Percentiles rank a stretch among this genome's conserved stretches.
These are phyloP conservation scores for Marsdenia floribunda DNA, from an alignment of 257 asterid genomes.

Conservation along the genomic window DNA sequence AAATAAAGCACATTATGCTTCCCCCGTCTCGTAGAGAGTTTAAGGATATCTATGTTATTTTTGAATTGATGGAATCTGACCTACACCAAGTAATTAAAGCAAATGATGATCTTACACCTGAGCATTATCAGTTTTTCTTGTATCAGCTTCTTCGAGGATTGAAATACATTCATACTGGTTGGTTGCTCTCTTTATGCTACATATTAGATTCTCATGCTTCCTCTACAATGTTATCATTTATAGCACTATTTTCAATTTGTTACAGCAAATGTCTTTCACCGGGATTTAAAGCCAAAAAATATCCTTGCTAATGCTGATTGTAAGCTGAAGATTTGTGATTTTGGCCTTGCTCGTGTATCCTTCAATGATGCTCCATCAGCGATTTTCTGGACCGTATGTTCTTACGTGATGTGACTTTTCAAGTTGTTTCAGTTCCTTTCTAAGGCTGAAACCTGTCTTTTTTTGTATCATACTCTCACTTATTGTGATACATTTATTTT, in stretches of 20 bases:
- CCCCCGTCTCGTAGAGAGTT: slow-evolving; percentile 97
- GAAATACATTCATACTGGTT: slow-evolving; percentile 83
- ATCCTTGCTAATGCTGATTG: slow-evolving; percentile 97
- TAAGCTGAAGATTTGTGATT: slow-evolving; percentile 95
- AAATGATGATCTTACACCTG: slow-evolving; percentile 84
- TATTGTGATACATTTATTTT: slow-evolving; percentile 12
- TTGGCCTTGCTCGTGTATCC: slow-evolving; percentile 94
- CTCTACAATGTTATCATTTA: background rate
- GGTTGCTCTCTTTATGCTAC: slow-evolving; percentile 9
- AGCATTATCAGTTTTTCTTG: slow-evolving; percentile 84
- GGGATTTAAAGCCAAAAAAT: slow-evolving; percentile 93
- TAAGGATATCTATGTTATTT: slow-evolving; percentile 80
- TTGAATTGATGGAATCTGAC: slow-evolving; percentile 96
- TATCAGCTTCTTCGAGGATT: slow-evolving; percentile 94
- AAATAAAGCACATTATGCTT: slow-evolving; percentile 90
- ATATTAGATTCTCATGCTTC: background rate
- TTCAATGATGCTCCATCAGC: slow-evolving; percentile 97
- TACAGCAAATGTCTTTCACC: slow-evolving; percentile 87
- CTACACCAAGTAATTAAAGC: slow-evolving; percentile 98
- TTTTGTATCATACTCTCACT: slow-evolving; percentile 12
- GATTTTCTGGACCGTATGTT: slow-evolving; percentile 89
- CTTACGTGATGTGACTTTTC: slow-evolving; percentile 2
- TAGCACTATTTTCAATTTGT: slow-evolving; percentile 1
- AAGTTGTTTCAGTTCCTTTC: background rate
- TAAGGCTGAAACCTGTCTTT: background rate